Evolutionary conservation across 192 early-diverging fungal species (phyloP), one percentile per base, ranked within the genome.

Genomic region (Coemansia sp.): DNA sequence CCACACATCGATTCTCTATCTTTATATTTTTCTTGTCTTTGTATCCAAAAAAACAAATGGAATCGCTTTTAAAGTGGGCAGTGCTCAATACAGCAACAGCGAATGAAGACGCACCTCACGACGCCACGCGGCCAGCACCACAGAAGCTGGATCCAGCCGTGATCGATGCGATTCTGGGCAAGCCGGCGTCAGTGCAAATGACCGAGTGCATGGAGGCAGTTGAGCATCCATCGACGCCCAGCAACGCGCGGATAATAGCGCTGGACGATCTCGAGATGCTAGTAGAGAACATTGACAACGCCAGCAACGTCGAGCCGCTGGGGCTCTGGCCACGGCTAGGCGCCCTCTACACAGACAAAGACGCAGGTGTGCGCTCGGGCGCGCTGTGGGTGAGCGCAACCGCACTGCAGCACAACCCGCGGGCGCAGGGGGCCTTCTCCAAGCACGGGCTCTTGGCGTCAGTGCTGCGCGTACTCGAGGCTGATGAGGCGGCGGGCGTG

Each of bases 261-360:
- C 88, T 97, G 68, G 97, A 99, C 63, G 94, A 97, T 66, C 87
- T 99, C 15, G 96, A 99, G 82, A 87, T 96, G 89, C 82, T 95
- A 20, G 90, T 94, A 6, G 93, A 94, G 74, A 89, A 90, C 36
- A 88, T 95, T 22, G 95, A 98, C 84, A 97, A 97, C 79, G 96
- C 96, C 22, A 90, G 86, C 67, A 91, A 99, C 78, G 81, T 99
- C 54, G 86, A 89, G 68, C 91, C 93, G n/a, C 89, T 99, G 70
- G 88, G 88, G 11, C 86, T 99, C 64, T 99, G 96, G 96, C 87
- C 88, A 49, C 86, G 90, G 10, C 79, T 99, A 18, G 63, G 97
- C 18, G 24, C 59, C 22, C 74, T 77, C 11, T 73, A 66, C 60
- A 36, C 68, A 18, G 84, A 89, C 43, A 59, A 68, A 1, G 88